phyloP scores from a whole-genome alignment of 345 rosid species.

The Gossypium australe region DNA sequence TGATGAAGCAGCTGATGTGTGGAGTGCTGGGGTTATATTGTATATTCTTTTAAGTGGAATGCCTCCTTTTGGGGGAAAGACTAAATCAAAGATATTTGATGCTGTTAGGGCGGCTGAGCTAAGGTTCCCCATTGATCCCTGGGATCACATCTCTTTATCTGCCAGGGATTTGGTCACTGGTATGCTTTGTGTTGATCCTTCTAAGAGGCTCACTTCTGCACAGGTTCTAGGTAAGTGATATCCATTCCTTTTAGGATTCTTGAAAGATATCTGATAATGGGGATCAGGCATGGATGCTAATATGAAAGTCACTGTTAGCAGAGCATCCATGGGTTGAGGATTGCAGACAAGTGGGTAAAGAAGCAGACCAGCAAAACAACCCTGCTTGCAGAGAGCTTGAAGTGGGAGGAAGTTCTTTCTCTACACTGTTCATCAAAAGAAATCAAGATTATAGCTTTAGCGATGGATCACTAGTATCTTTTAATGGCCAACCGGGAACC shows the following conservation, averaged over 20 bases:
- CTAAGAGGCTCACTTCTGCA: conserved; percentile 56
- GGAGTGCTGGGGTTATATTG: conserved; percentile 77
- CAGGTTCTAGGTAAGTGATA: conserved; percentile 52
- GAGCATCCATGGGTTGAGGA: conserved; percentile 75
- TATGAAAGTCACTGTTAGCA: conserved; percentile 23
- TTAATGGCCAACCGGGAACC: conserved; percentile 25
- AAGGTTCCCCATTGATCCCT: conserved; percentile 55
- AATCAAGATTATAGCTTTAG: conserved; percentile 60
- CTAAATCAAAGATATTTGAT: conserved; percentile 74
- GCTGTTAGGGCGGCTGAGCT: conserved; percentile 80
- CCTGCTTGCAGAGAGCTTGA: conserved; percentile 30
- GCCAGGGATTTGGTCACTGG: conserved; percentile 61
- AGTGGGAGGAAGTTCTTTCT: conserved; percentile 38
- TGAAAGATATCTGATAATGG: not conserved
- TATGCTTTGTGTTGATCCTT: conserved; percentile 76
- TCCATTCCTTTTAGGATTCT: not conserved
- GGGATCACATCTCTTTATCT: conserved; percentile 56
- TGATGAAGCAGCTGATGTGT: conserved; percentile 68
- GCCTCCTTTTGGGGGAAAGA: conserved; percentile 79
- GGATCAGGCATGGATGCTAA: not conserved
- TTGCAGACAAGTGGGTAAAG: conserved; percentile 30
- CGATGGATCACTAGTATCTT: conserved; percentile 18
- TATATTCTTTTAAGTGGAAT: conserved; percentile 65
- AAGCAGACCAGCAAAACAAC: conserved; percentile 27
- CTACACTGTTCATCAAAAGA: conserved; percentile 28